Percentiles rank a stretch among this genome's conserved stretches.
These are phyloP conservation scores for Acanthamoeba pearcei DNA, from an alignment of 208 protist genomes.

Conservation along the genomic window DNA sequence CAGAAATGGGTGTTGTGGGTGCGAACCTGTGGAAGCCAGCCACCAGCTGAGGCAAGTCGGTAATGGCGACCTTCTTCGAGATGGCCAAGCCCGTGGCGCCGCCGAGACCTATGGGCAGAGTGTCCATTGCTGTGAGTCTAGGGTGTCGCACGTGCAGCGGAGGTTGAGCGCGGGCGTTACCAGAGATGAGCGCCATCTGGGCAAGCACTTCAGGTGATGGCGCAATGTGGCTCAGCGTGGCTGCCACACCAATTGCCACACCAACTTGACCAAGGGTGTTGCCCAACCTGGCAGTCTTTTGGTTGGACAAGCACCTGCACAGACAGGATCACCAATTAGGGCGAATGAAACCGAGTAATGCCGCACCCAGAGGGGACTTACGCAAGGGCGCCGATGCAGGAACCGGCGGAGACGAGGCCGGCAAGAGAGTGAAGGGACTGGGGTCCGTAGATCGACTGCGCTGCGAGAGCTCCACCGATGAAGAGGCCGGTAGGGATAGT, in stretches of 20 bases:
- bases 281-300: slow-evolving; percentile 86
- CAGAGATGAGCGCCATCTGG: slow-evolving; percentile 76
- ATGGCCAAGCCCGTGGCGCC: slow-evolving; percentile 83
- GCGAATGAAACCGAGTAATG: no score
- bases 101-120: slow-evolving; percentile 65
- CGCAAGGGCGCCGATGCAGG: slow-evolving; percentile 19
- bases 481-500: slow-evolving; percentile 82
- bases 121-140: neutral
- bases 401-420: slow-evolving; percentile 17
- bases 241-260: slow-evolving; percentile 85
- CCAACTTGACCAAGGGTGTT: slow-evolving; percentile 88
- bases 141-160: neutral
- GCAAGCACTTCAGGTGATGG: slow-evolving; percentile 3
- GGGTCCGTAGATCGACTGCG: neutral
- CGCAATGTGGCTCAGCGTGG: slow-evolving; percentile 85
- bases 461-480: slow-evolving; percentile 75
- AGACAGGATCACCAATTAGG: neutral
- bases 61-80: slow-evolving; percentile 83
- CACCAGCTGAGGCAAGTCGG: slow-evolving; percentile 89
- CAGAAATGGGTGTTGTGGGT: neutral
- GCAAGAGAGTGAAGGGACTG: slow-evolving; percentile 3
- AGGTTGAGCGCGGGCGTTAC: neutral
- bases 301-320: slow-evolving; percentile 82
- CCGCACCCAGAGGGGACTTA: neutral
- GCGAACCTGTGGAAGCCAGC: slow-evolving; percentile 86